Conservation (phyloP, 2,329 filamentous ascomycete species). For the Botrytis byssoidea region DNA sequence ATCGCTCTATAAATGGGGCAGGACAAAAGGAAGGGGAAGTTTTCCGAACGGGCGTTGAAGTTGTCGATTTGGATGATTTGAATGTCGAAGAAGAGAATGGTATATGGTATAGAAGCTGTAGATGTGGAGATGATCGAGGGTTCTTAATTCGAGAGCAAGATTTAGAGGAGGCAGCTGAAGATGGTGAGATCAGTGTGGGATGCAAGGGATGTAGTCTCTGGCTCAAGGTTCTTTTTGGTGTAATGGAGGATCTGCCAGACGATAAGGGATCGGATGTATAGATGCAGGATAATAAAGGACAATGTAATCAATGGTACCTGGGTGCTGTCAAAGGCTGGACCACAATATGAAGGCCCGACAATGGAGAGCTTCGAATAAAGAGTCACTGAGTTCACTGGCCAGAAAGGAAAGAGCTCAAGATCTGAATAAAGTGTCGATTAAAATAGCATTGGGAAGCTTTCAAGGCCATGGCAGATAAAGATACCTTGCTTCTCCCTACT, state of each 20-base stretch:
- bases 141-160: constrained; percentile 59
- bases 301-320: background rate
- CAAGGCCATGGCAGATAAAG: background rate
- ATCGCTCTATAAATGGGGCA: constrained; percentile 26
- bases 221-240: constrained; percentile 62
- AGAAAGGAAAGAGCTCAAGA: background rate
- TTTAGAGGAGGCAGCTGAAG: constrained; percentile 56
- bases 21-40: constrained; percentile 27
- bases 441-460: background rate
- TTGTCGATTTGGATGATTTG: constrained; percentile 64
- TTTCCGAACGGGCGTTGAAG: constrained; percentile 61
- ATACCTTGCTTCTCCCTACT: background rate
- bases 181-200: constrained; percentile 62
- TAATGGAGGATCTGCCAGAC: constrained; percentile 43
- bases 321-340: constrained; percentile 10
- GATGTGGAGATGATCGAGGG: constrained; percentile 62
- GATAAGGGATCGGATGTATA: constrained; percentile 14
- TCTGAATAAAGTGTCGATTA: background rate
- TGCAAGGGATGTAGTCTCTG: constrained; percentile 67
- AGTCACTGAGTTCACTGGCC: background rate
- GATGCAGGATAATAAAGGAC: constrained; percentile 13
- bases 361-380: background rate
- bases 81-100: constrained; percentile 48
- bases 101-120: constrained; percentile 57
- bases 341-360: background rate